Evolutionary conservation across 441 rosid species (phyloP).

Genomic region (Arabidopsis hybrid): DNA sequence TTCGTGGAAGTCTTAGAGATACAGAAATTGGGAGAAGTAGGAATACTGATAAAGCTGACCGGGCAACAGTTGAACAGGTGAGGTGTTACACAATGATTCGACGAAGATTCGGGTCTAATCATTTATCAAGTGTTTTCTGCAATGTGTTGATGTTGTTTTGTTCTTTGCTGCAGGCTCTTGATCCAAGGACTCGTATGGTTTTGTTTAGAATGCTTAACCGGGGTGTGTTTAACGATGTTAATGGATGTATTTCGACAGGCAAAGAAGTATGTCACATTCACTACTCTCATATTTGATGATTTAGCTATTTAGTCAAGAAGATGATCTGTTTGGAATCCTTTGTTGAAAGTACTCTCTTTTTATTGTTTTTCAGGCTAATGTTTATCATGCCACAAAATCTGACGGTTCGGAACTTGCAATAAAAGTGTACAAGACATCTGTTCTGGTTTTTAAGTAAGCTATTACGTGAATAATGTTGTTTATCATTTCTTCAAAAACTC

Average conservation of each 20-base stretch:
- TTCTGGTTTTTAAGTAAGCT: slow-evolving; percentile 87
- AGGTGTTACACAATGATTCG: no score
- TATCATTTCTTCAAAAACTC: background rate
- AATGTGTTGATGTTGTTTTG: slow-evolving; percentile 28
- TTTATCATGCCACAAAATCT: slow-evolving; percentile 90
- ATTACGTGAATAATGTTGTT: background rate
- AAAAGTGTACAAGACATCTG: slow-evolving; percentile 46
- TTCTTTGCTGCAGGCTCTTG: slow-evolving; percentile 71
- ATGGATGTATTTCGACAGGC: slow-evolving; percentile 96
- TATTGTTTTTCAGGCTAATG: slow-evolving; percentile 75
- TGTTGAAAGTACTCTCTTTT: slow-evolving; percentile 5
- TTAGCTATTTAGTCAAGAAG: no score
- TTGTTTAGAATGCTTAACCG: slow-evolving; percentile 92
- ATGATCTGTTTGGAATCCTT: slow-evolving; percentile 1
- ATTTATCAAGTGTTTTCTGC: background rate
- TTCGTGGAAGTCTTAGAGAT: slow-evolving; percentile 82
- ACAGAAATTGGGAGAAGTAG: slow-evolving; percentile 78
- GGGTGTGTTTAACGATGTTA: slow-evolving; percentile 78
- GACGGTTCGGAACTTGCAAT: slow-evolving; percentile 89
- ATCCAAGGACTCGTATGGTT: slow-evolving; percentile 94
- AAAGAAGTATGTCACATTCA: slow-evolving; percentile 67
- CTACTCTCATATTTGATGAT: background rate
- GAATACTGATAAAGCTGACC: slow-evolving; percentile 85
- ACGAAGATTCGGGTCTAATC: no score
- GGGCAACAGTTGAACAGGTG: slow-evolving; percentile 88